phyloP scores from a whole-genome alignment of 441 rosid species.

The Corymbia citriodora region DNA sequence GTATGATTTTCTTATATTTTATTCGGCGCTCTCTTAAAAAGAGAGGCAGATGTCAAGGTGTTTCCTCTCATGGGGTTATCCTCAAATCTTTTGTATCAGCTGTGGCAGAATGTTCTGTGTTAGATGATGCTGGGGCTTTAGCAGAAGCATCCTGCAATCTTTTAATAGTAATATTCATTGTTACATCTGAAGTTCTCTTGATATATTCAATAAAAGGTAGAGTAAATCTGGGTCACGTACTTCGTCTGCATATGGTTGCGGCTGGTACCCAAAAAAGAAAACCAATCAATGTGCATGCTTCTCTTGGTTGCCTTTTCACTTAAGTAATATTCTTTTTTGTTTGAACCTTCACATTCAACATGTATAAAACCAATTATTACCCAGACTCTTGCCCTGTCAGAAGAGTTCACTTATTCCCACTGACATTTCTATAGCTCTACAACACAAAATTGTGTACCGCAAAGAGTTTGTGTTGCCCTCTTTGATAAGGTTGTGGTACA shows the following conservation, averaged over 20 bases:
- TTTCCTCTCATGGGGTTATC: neutral
- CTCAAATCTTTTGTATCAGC: neutral
- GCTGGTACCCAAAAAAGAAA: neutral
- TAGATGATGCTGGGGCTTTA: neutral
- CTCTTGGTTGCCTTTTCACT: neutral
- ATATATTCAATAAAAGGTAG: neutral
- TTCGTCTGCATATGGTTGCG: neutral
- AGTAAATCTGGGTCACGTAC: neutral
- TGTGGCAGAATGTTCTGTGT: neutral
- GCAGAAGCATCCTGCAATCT: neutral
- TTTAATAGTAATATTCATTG: neutral
- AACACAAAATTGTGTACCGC: neutral
- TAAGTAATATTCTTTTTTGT: neutral
- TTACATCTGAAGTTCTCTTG: neutral
- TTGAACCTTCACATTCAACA: neutral
- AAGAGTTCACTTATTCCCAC: neutral
- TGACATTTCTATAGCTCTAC: neutral
- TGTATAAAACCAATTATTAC: neutral
- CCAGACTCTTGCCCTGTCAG: neutral
- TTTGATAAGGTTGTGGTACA: neutral
- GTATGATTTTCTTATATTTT: constrained; percentile 11
- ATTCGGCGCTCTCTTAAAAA: neutral
- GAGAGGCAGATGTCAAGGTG: neutral
- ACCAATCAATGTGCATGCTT: neutral
- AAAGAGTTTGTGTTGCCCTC: neutral